Evolutionary conservation across 306 rosid species (phyloP).

Genomic region (Cicer yamashitae): DNA sequence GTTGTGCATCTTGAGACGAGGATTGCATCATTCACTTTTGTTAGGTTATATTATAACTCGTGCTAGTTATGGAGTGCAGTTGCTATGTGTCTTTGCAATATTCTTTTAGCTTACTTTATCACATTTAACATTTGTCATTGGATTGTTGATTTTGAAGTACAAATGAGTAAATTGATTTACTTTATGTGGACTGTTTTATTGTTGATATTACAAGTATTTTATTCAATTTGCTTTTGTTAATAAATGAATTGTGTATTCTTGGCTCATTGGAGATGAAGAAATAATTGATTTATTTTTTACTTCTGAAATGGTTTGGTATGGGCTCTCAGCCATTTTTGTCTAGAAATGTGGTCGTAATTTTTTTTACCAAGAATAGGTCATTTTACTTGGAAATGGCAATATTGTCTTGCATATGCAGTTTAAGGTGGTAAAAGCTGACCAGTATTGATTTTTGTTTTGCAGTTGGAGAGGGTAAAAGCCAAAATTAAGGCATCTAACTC

Average conservation of each 20-base stretch:
- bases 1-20: constrained; percentile 26
- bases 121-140: constrained; percentile 10
- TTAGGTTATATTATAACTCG: constrained; percentile 19
- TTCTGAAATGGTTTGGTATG: constrained; percentile 16
- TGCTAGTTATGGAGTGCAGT: constrained; percentile 36
- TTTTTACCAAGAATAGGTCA: constrained; percentile 7
- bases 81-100: constrained; percentile 28
- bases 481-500: constrained; percentile 72
- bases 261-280: neutral
- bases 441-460: constrained; percentile 42
- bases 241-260: constrained; percentile 17
- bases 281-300: constrained; percentile 17
- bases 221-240: constrained; percentile 8
- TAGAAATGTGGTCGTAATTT: neutral
- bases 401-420: constrained; percentile 25
- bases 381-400: constrained; percentile 11
- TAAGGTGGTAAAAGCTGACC: constrained; percentile 34
- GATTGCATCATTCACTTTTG: constrained; percentile 33
- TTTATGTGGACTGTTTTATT: constrained; percentile 20
- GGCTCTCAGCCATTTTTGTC: constrained; percentile 7
- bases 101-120: constrained; percentile 2
- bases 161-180: constrained; percentile 29
- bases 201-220: constrained; percentile 24
- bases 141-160: constrained; percentile 20
- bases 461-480: constrained; percentile 83